Conservation (phyloP, 1,139 yeast species). For the Pichia sp. region DNA sequence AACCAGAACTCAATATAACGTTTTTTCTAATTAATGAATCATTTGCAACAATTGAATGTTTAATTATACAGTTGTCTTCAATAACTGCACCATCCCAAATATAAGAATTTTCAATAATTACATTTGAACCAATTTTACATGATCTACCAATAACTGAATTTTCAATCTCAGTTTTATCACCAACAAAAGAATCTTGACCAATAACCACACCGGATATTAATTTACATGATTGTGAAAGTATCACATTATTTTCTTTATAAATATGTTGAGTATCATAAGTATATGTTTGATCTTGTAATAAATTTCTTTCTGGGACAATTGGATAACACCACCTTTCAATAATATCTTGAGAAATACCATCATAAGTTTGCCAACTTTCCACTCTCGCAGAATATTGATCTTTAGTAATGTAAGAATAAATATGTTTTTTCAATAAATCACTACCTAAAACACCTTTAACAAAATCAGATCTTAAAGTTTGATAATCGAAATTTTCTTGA, state of each 20-base stretch:
- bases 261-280: constrained; percentile 77
- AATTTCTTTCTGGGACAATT: constrained; percentile 77
- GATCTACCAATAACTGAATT: constrained; percentile 79
- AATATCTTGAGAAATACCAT: constrained; percentile 85
- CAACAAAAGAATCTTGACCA: constrained; percentile 66
- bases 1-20: constrained; percentile 53
- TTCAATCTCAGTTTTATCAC: constrained; percentile 48
- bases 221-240: constrained; percentile 87
- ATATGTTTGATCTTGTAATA: constrained; percentile 64
- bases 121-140: constrained; percentile 78
- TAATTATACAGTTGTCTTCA: constrained; percentile 55
- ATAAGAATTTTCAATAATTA: constrained; percentile 62
- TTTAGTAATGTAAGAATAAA: constrained; percentile 73
- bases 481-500: constrained; percentile 94
- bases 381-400: constrained; percentile 89
- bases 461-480: constrained; percentile 76
- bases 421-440: constrained; percentile 83
- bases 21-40: constrained; percentile 48
- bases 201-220: constrained; percentile 71
- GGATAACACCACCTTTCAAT: constrained; percentile 92
- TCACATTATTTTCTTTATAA: constrained; percentile 76
- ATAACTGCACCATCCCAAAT: constrained; percentile 80
- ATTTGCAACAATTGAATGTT: constrained; percentile 64
- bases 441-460: constrained; percentile 86
- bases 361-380: constrained; percentile 88